Conservation (phyloP, 1,284 basidiomycete genomes). For the Lentinula novae-zelandiae region DNA sequence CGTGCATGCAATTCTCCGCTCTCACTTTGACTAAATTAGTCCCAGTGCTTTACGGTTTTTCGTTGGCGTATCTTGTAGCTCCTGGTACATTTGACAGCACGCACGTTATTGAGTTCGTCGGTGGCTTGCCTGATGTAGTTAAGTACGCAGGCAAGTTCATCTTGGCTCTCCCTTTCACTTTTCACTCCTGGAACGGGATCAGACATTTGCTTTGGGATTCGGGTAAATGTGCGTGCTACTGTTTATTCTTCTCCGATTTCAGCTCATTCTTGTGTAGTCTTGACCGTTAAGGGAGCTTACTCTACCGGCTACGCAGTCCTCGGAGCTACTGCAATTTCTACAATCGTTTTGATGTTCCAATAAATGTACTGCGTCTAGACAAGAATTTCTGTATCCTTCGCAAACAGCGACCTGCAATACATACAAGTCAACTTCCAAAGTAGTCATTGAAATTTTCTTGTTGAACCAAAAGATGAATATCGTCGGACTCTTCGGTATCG, state of each 20-base stretch:
- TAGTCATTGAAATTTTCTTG: too few relatives aligned
- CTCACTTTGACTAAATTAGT: not conserved
- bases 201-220: slow-evolving; percentile 92
- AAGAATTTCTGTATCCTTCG: not conserved
- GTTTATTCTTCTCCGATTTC: slow-evolving; percentile 1
- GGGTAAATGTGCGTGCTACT: slow-evolving; percentile 72
- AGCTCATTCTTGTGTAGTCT: slow-evolving; percentile 45
- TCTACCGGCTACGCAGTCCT: slow-evolving; percentile 79
- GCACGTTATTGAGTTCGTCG: slow-evolving; percentile 72
- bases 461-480: too few relatives aligned
- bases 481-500: too few relatives aligned
- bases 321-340: slow-evolving; percentile 75
- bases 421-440: too few relatives aligned
- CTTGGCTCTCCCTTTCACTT: slow-evolving; percentile 83
- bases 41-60: slow-evolving; percentile 85
- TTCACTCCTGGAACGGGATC: slow-evolving; percentile 89
- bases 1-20: slow-evolving; percentile 30
- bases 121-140: slow-evolving; percentile 64
- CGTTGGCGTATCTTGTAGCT: slow-evolving; percentile 82
- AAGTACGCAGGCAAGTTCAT: slow-evolving; percentile 76
- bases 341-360: slow-evolving; percentile 31
- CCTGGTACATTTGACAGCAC: slow-evolving; percentile 79
- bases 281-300: slow-evolving; percentile 79
- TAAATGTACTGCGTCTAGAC: not conserved
- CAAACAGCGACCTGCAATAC: not conserved